phyloP scores from a whole-genome alignment of 1,284 basidiomycete species.

The Schizophyllum amplum region DNA sequence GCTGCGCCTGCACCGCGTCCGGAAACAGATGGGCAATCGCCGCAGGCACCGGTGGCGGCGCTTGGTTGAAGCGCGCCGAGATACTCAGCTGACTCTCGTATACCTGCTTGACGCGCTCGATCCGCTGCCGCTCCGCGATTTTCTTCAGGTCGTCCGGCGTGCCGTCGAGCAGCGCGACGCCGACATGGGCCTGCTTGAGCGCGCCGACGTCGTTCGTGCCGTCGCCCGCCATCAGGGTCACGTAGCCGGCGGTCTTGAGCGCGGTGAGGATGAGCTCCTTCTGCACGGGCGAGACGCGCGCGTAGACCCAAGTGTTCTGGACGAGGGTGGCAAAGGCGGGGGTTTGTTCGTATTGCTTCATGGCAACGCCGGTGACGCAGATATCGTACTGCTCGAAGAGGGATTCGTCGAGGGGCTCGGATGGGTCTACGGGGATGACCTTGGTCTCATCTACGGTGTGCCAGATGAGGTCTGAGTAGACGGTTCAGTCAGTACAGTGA shows the following conservation, averaged over 20 bases:
- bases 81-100: conserved; percentile 92
- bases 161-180: conserved; percentile 88
- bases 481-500: not conserved
- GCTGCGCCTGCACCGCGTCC: conserved; percentile 84
- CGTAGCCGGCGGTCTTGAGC: conserved; percentile 80
- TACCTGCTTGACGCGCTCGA: conserved; percentile 89
- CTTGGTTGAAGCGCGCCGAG: conserved; percentile 81
- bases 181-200: conserved; percentile 92
- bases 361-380: conserved; percentile 87
- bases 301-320: conserved; percentile 94
- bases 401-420: conserved; percentile 65
- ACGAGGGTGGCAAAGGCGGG: conserved; percentile 73
- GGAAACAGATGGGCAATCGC: conserved; percentile 81
- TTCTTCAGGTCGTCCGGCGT: conserved; percentile 86
- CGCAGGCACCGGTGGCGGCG: conserved; percentile 83
- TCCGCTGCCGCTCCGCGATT: conserved; percentile 85
- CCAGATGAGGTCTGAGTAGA: conserved; percentile 77
- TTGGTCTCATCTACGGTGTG: conserved; percentile 86
- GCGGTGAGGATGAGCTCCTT: conserved; percentile 91
- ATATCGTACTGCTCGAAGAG: conserved; percentile 87
- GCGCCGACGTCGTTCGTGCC: conserved; percentile 97
- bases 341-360: conserved; percentile 71
- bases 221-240: conserved; percentile 94
- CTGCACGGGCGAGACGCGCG: conserved; percentile 90
- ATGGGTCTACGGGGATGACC: conserved; percentile 76